Percentiles rank a stretch among this genome's conserved stretches.
phyloP scores from a whole-genome alignment of 2,329 filamentous ascomycete genomes.

The Lachnellula subtilissima region DNA sequence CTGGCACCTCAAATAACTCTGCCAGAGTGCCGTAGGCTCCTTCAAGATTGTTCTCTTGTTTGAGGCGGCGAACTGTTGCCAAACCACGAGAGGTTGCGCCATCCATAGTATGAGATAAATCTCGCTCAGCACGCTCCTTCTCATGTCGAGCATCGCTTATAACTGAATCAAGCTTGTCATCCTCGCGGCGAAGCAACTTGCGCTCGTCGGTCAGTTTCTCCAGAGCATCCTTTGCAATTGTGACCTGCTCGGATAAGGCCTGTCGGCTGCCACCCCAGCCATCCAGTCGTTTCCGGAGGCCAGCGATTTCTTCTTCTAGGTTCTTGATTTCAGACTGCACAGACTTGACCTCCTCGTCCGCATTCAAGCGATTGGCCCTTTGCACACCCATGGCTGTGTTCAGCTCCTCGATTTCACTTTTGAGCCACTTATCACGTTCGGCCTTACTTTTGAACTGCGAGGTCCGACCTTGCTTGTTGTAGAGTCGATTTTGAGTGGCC shows the following conservation, averaged over 20 bases:
- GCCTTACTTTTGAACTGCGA: conserved; percentile 83
- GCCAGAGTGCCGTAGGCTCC: conserved; percentile 91
- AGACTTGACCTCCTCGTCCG: conserved; percentile 72
- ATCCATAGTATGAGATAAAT: conserved; percentile 82
- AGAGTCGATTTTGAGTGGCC: conserved; percentile 69
- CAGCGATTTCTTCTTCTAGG: conserved; percentile 67
- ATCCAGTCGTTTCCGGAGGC: conserved; percentile 67
- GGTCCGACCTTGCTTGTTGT: conserved; percentile 87
- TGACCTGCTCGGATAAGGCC: conserved; percentile 66
- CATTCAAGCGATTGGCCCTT: conserved; percentile 79
- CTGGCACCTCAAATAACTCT: conserved; percentile 82
- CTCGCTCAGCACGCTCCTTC: conserved; percentile 70
- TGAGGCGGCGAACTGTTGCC: conserved; percentile 78
- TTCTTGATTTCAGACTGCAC: conserved; percentile 67
- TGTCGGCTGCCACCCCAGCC: conserved; percentile 73
- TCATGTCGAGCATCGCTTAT: conserved; percentile 72
- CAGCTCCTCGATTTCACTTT: conserved; percentile 74
- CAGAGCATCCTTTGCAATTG: conserved; percentile 70
- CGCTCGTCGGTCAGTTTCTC: conserved; percentile 81
- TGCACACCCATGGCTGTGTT: conserved; percentile 71
- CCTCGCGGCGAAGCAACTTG: conserved; percentile 82
- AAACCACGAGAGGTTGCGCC: conserved; percentile 80
- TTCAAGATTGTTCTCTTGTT: conserved; percentile 70
- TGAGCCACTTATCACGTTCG: conserved; percentile 80
- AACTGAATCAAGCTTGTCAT: conserved; percentile 77